These are phyloP conservation scores for Cokeromyces recurvatus DNA, from an alignment of 371 early-diverging fungal species.

Conservation along the genomic window DNA sequence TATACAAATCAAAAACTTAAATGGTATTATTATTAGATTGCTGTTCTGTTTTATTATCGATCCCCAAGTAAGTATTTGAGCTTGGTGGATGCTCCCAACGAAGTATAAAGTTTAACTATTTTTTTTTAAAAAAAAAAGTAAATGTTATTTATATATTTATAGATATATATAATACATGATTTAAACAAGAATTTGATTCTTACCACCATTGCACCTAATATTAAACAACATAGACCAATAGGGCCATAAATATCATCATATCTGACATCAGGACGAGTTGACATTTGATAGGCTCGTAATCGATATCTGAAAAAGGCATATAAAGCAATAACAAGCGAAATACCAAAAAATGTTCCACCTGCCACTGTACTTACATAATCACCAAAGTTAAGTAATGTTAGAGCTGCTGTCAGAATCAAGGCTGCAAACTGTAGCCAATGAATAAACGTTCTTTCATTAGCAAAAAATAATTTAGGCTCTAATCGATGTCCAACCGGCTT, in stretches of 20 bases:
- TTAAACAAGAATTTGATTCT: too few species aligned
- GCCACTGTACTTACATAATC: constrained; percentile 29
- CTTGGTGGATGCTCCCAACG: constrained; percentile 11
- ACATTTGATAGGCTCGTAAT: constrained; percentile 33
- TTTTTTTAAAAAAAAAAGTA: neutral
- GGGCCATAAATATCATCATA: constrained; percentile 40
- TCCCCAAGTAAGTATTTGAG: constrained; percentile 10
- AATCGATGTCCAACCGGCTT: constrained; percentile 5
- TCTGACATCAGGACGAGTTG: constrained; percentile 20
- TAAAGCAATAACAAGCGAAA: constrained; percentile 23
- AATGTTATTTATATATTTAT: neutral
- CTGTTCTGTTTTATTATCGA: constrained; percentile 7
- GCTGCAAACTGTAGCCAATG: constrained; percentile 78
- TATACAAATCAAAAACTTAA: too few species aligned
- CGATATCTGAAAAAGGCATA: constrained; percentile 31
- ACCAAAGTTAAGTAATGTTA: constrained; percentile 76
- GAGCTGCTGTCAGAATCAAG: constrained; percentile 60
- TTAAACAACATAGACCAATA: constrained; percentile 23
- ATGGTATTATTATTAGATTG: constrained; percentile 4
- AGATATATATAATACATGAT: neutral
- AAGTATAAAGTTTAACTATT: constrained; percentile 19
- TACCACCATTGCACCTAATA: constrained; percentile 25
- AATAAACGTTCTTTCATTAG: constrained; percentile 91
- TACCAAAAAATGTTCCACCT: constrained; percentile 30
- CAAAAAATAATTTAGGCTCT: constrained; percentile 71